Base-by-base conservation (phyloP, 345 rosid genomes). In the Rhizophora mangle region DNA sequence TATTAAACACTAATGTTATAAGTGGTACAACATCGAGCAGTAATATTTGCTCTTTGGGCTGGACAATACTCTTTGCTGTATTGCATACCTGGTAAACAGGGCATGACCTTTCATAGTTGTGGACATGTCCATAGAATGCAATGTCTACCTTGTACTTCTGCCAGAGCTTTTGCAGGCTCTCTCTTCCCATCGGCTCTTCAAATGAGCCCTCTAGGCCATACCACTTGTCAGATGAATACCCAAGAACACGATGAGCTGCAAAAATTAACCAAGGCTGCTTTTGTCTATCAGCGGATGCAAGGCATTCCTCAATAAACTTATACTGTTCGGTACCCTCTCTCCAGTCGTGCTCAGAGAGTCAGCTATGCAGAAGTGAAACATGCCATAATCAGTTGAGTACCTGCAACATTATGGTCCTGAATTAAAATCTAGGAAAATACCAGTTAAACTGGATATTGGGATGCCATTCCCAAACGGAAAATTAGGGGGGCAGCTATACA, bases 261-360 rank as follows among this genome's bases (percentile, higher is more conserved):
- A 91, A 91, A 64, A 91, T 87, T 61, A 91, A 80, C 95, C 97
- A 91, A 9, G 97, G 97, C 72, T 91, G 97, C 69, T 88, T 85
- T 76, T 67, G 86, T 67, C 97, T 84, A 67, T 88, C 92, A 8
- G 64, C 95, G 34, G 97, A 52, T 36, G 97, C 87, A 31, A 88
- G 86, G 68, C 97, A 88, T 29, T 71, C 64, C 72, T 91, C 88
- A 5, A 91, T 88, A 81, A 88, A 87, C 65, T 72, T 63, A 62
- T 87, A 70, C 58, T 91, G 95, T 70, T 91, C 91, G 0, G 95
- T 47, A 57, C 89, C 95, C 76, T 87, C 89, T 65, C 95, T 85
- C 94, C 97, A 91, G 64, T 91, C 97, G 20, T 91, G 95, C 63
- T 91, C 97, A 49, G 79, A n/a, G n/a, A 75, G 74, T 91, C 97